Percentiles rank a stretch among this genome's conserved stretches.
Evolutionary conservation across 257 asterid genomes (phyloP).

Genomic region (Solanum ahanhuiri): DNA sequence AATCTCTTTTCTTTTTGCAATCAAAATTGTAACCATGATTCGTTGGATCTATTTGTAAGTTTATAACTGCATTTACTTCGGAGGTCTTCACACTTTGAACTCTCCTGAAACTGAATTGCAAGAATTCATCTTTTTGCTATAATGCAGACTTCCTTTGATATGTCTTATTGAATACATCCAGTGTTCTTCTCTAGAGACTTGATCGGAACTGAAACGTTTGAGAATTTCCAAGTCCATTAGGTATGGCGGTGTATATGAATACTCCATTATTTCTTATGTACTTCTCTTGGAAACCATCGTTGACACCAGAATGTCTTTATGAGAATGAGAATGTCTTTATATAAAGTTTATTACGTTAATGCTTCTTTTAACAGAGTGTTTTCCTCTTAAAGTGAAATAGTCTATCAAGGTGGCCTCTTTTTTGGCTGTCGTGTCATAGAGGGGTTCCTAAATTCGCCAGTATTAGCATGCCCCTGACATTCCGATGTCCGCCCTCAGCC

Average conservation of each 20-base stretch:
- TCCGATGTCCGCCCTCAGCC: not conserved
- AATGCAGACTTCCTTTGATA: not conserved
- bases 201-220: not conserved
- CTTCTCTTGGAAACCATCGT: not conserved
- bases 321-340: no score
- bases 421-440: not conserved
- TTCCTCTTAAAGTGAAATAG: not conserved
- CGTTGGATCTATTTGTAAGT: not conserved
- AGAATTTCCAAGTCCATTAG: not conserved
- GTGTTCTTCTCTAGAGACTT: not conserved
- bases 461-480: not conserved
- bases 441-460: not conserved
- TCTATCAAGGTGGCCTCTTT: not conserved
- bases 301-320: not conserved
- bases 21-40: not conserved
- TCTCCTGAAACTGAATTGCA: not conserved
- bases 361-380: not conserved
- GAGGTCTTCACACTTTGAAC: not conserved
- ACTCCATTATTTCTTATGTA: not conserved
- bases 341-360: not conserved
- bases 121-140: not conserved
- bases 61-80: not conserved
- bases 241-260: not conserved
- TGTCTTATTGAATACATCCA: not conserved
- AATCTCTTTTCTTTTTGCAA: not conserved